Conservation (phyloP, 192 early-diverging fungal species). For the Anaeromyces robustus region DNA sequence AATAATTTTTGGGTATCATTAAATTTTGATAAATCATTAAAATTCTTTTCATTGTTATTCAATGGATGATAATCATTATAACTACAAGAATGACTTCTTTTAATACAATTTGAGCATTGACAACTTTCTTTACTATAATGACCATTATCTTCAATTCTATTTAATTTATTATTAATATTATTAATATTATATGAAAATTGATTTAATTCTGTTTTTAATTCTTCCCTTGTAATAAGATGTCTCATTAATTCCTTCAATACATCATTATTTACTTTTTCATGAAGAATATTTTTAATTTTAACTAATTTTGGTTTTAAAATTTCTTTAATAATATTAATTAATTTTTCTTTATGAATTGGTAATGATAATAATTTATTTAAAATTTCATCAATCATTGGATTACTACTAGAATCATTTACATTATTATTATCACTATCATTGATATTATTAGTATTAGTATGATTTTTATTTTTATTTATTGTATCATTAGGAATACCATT, state of each 20-base stretch:
- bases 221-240: conserved; percentile 27
- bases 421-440: no score
- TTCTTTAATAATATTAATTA: background rate
- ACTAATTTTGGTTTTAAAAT: background rate
- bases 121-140: background rate
- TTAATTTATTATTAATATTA: background rate
- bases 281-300: conserved; percentile 4
- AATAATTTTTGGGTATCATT: background rate
- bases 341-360: background rate
- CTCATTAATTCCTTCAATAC: conserved; percentile 24
- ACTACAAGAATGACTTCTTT: background rate
- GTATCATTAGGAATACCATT: no score
- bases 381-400: background rate
- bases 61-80: background rate
- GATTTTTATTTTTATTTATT: no score
- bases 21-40: background rate
- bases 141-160: no score
- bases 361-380: background rate
- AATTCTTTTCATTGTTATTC: background rate
- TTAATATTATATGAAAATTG: background rate
- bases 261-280: conserved; percentile 20
- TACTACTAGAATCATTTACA: no score
- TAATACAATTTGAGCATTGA: background rate
- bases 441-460: no score
- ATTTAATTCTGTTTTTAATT: conserved; percentile 5